These are phyloP conservation scores for Amanita rimosa DNA, from an alignment of 768 basidiomycete genomes.

Conservation along the genomic window DNA sequence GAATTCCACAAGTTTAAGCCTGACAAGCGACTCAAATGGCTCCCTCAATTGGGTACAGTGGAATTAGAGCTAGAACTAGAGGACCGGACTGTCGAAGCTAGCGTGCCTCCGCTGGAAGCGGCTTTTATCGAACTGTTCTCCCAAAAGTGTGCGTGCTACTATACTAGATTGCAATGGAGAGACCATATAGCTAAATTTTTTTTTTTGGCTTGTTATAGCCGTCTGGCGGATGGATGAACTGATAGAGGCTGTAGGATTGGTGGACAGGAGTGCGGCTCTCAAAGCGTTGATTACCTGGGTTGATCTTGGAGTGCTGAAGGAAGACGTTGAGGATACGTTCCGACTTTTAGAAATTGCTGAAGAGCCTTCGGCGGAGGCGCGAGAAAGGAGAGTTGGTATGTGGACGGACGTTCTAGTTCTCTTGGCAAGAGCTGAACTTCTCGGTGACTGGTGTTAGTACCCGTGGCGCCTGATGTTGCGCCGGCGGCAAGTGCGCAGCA, in stretches of 20 bases:
- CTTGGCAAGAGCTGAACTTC: background rate
- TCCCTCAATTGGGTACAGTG: constrained; percentile 83
- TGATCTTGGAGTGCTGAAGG: constrained; percentile 70
- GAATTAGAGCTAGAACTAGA: constrained; percentile 70
- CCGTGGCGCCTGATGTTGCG: constrained; percentile 28
- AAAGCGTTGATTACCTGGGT: constrained; percentile 80
- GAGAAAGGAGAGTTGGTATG: constrained; percentile 15
- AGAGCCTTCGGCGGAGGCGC: constrained; percentile 21
- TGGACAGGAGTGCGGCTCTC: constrained; percentile 52
- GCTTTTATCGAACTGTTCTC: constrained; percentile 84
- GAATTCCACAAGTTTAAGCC: constrained; percentile 82
- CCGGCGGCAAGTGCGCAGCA: constrained; percentile 51
- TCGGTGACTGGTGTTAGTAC: constrained; percentile 8
- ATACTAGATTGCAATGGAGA: background rate
- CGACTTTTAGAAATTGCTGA: constrained; percentile 53
- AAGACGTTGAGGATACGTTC: constrained; percentile 49
- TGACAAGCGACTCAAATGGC: constrained; percentile 83
- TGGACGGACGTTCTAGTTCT: background rate
- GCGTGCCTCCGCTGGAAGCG: constrained; percentile 84
- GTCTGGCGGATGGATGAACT: constrained; percentile 67
- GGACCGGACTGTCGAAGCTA: constrained; percentile 65
- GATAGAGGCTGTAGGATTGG: constrained; percentile 45
- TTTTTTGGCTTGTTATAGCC: constrained; percentile 36
- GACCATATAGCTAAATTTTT: too few species aligned
- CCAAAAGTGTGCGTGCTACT: constrained; percentile 35